Percentiles rank a stretch among this genome's conserved stretches.
These are phyloP conservation scores for Fusarium tricinctum DNA, from an alignment of 2,329 filamentous ascomycete species.

Conservation along the genomic window DNA sequence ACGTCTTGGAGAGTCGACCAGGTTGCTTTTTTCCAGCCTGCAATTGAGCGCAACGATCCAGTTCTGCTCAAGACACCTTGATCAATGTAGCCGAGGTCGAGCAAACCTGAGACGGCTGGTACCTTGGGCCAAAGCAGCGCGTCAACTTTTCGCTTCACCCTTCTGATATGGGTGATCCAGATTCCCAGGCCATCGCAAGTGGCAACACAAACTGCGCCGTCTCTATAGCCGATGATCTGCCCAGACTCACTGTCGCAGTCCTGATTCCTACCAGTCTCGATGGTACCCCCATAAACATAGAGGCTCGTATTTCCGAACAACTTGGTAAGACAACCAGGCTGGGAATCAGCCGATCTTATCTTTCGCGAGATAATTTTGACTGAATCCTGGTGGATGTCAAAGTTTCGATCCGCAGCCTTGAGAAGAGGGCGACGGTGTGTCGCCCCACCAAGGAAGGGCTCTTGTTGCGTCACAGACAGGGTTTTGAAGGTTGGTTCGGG, in stretches of 20 bases:
- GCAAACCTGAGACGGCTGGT: constrained; percentile 21
- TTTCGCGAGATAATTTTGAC: constrained; percentile 28
- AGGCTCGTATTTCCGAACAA: constrained; percentile 17
- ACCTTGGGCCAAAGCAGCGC: constrained; percentile 37
- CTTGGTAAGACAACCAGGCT: constrained; percentile 32
- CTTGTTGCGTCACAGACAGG: constrained; percentile 13
- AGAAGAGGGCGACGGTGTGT: constrained; percentile 26
- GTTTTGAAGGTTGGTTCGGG: neutral
- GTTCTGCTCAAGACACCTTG: neutral
- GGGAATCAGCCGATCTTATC: constrained; percentile 35
- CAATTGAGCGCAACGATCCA: neutral
- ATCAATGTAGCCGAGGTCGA: constrained; percentile 6
- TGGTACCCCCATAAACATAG: constrained; percentile 28
- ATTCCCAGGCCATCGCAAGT: constrained; percentile 28
- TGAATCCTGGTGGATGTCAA: constrained; percentile 18
- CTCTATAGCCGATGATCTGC: constrained; percentile 2
- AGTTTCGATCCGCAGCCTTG: constrained; percentile 21
- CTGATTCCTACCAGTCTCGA: constrained; percentile 11
- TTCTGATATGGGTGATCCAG: constrained; percentile 34
- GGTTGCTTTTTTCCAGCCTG: neutral
- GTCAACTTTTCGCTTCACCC: constrained; percentile 36
- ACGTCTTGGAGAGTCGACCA: constrained; percentile 16
- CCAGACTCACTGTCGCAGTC: neutral
- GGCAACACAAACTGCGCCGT: constrained; percentile 23
- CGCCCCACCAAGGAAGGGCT: constrained; percentile 14